Percentiles rank a stretch among this genome's conserved stretches.
phyloP scores from a whole-genome alignment of 192 early-diverging fungal genomes.

The Globomyces pollinis-pini region DNA sequence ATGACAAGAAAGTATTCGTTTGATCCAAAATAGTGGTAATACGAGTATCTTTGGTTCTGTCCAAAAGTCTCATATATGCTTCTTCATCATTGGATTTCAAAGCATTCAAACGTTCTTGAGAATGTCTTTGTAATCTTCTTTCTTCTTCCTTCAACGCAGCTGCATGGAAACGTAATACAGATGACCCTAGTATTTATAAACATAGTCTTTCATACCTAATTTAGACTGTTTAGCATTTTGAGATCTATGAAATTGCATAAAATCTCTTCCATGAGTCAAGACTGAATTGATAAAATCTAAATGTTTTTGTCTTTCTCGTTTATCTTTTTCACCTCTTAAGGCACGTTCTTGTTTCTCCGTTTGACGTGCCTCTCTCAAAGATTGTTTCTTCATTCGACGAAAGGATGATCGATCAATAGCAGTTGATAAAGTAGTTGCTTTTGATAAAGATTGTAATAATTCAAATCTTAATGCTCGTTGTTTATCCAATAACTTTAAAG shows the following conservation, averaged over 20 bases:
- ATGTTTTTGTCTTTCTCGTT: constrained; percentile 72
- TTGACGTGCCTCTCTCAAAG: constrained; percentile 45
- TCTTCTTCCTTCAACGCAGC: constrained; percentile 91
- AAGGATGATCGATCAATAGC: constrained; percentile 68
- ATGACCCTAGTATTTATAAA: no score
- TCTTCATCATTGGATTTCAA: constrained; percentile 97
- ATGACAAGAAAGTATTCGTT: constrained; percentile 77
- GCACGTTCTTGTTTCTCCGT: constrained; percentile 89
- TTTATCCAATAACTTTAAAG: constrained; percentile 67
- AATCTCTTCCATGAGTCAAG: constrained; percentile 58
- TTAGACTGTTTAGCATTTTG: constrained; percentile 61
- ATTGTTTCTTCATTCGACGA: constrained; percentile 49
- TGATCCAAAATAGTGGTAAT: constrained; percentile 85
- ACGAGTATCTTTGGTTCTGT: constrained; percentile 93
- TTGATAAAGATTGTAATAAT: constrained; percentile 62
- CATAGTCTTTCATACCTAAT: no score
- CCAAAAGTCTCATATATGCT: constrained; percentile 90
- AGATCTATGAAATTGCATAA: constrained; percentile 58
- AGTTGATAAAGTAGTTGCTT: constrained; percentile 70
- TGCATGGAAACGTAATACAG: constrained; percentile 68
- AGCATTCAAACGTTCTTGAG: constrained; percentile 92
- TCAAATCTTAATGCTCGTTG: constrained; percentile 61
- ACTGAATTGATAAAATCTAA: constrained; percentile 71
- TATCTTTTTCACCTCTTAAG: constrained; percentile 78
- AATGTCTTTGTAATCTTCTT: constrained; percentile 72